Evolutionary conservation across 2,329 filamentous ascomycete species (phyloP).

Genomic region (Aspergillus tanneri): DNA sequence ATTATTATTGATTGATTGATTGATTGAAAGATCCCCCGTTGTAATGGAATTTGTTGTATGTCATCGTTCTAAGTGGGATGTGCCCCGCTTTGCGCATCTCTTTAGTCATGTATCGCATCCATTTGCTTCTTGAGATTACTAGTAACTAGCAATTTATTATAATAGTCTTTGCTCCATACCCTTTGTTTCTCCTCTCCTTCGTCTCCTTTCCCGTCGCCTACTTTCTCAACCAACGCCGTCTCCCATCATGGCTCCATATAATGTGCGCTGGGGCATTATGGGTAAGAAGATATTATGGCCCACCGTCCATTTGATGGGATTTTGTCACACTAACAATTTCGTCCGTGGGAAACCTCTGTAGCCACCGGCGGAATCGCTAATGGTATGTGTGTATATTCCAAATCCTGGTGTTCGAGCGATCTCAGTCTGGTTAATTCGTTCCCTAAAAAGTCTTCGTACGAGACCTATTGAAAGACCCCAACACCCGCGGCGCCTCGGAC

Average conservation of each 20-base stretch:
- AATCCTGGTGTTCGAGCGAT: not conserved
- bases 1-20: too few relatives aligned
- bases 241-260: constrained; percentile 34
- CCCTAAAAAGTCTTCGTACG: constrained; percentile 59
- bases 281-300: constrained; percentile 31
- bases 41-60: too few relatives aligned
- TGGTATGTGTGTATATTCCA: constrained; percentile 25
- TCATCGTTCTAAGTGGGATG: too few relatives aligned
- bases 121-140: too few relatives aligned
- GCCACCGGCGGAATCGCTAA: constrained; percentile 47
- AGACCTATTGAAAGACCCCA: constrained; percentile 74
- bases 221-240: not conserved
- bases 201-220: not conserved
- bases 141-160: too few relatives aligned
- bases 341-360: constrained; percentile 18
- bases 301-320: not conserved
- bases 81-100: too few relatives aligned
- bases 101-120: too few relatives aligned
- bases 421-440: not conserved
- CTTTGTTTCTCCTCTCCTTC: not conserved
- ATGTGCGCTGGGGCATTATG: constrained; percentile 46
- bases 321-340: constrained; percentile 17
- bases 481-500: constrained; percentile 66
- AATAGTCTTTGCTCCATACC: too few relatives aligned
- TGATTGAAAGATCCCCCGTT: too few relatives aligned